These are phyloP conservation scores for Torulaspora delbrueckii DNA, from an alignment of 805 yeast species.

Conservation along the genomic window DNA sequence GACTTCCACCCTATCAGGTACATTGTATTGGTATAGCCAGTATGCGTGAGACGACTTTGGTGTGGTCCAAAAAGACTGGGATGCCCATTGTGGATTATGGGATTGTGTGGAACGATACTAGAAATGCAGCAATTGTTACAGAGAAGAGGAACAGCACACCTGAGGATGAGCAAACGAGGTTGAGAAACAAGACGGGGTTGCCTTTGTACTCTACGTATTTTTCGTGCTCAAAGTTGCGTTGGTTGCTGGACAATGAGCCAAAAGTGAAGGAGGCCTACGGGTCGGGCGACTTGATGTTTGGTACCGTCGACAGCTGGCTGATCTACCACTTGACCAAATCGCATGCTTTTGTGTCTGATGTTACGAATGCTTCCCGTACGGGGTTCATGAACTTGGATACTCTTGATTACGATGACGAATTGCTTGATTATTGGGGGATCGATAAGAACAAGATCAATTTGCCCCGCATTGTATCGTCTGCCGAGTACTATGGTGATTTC, in stretches of 20 bases:
- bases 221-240: constrained; percentile 81
- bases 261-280: constrained; percentile 64
- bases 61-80: constrained; percentile 84
- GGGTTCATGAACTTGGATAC: constrained; percentile 80
- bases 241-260: constrained; percentile 81
- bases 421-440: constrained; percentile 75
- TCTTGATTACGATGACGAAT: constrained; percentile 65
- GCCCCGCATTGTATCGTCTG: constrained; percentile 75
- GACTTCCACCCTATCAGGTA: constrained; percentile 54
- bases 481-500: constrained; percentile 74
- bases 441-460: constrained; percentile 58
- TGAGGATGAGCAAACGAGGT: constrained; percentile 49
- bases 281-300: constrained; percentile 77
- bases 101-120: constrained; percentile 93
- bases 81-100: constrained; percentile 73
- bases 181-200: constrained; percentile 69
- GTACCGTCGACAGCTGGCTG: constrained; percentile 93
- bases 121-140: constrained; percentile 70
- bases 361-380: constrained; percentile 89
- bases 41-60: constrained; percentile 90
- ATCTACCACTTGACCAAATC: constrained; percentile 75
- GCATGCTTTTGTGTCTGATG: constrained; percentile 70
- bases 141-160: constrained; percentile 52
- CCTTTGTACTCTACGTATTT: constrained; percentile 82
- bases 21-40: constrained; percentile 83